Conservation (phyloP, 306 rosid species). For the Fragaria iinumae region DNA sequence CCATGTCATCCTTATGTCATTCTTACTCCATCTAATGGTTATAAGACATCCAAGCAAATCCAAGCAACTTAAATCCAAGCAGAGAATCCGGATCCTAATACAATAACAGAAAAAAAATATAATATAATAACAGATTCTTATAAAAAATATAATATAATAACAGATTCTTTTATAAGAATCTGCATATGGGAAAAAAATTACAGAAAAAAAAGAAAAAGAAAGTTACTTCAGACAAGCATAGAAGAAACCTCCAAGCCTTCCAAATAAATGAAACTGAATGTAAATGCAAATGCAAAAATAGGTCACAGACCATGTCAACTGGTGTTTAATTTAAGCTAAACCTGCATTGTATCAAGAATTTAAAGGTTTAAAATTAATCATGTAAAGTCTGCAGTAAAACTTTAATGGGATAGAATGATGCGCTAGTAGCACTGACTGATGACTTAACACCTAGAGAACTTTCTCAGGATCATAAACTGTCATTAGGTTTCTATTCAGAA, state of each 20-base stretch:
- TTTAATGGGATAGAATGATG: neutral
- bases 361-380: neutral
- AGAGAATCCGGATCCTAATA: neutral
- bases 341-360: too few relatives aligned
- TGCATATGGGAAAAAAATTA: neutral
- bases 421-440: neutral
- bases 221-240: neutral
- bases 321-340: neutral
- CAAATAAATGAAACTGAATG: neutral
- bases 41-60: too few relatives aligned
- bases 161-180: neutral
- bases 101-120: neutral
- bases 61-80: too few relatives aligned
- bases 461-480: neutral
- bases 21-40: too few relatives aligned
- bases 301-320: neutral
- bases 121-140: too few relatives aligned
- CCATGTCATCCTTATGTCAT: too few relatives aligned
- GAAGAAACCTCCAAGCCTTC: neutral
- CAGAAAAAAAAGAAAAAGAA: neutral
- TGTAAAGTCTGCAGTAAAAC: neutral
- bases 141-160: too few relatives aligned
- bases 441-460: neutral
- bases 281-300: conserved; percentile 6
- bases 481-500: neutral